Evolutionary conservation across 768 basidiomycete genomes (phyloP).

Genomic region (Tephrocybe sp.): DNA sequence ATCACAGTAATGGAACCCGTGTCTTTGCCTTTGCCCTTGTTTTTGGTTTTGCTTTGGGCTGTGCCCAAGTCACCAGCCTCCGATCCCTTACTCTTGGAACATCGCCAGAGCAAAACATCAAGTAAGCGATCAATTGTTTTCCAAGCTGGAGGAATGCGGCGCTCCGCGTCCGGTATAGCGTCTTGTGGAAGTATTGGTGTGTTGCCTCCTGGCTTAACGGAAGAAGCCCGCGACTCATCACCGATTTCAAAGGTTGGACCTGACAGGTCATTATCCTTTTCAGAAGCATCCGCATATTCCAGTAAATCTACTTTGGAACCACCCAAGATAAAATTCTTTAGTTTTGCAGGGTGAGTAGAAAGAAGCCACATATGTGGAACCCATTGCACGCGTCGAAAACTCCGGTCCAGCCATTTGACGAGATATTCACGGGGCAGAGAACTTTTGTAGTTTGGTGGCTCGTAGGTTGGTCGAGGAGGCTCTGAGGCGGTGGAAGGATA

Average conservation of each 20-base stretch:
- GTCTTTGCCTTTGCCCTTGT: slow-evolving; percentile 28
- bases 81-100: slow-evolving; percentile 21
- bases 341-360: slow-evolving; percentile 59
- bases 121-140: slow-evolving; percentile 91
- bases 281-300: slow-evolving; percentile 36
- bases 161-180: slow-evolving; percentile 68
- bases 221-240: slow-evolving; percentile 35
- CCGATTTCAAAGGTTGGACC: slow-evolving; percentile 40
- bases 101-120: slow-evolving; percentile 70
- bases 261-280: slow-evolving; percentile 25
- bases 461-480: slow-evolving; percentile 35
- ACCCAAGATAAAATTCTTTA: slow-evolving; percentile 73
- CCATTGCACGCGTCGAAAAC: slow-evolving; percentile 83
- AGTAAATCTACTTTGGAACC: slow-evolving; percentile 73
- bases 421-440: slow-evolving; percentile 87
- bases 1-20: slow-evolving; percentile 16
- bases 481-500: slow-evolving; percentile 68
- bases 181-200: slow-evolving; percentile 27
- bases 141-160: slow-evolving; percentile 77
- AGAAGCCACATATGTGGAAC: slow-evolving; percentile 92
- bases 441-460: slow-evolving; percentile 52
- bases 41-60: slow-evolving; percentile 19
- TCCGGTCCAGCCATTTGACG: slow-evolving; percentile 82
- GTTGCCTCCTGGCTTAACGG: slow-evolving; percentile 29
- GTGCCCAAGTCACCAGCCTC: slow-evolving; percentile 10